phyloP scores from a whole-genome alignment of 805 yeast genomes.

The Schizosaccharomyces octosporus region DNA sequence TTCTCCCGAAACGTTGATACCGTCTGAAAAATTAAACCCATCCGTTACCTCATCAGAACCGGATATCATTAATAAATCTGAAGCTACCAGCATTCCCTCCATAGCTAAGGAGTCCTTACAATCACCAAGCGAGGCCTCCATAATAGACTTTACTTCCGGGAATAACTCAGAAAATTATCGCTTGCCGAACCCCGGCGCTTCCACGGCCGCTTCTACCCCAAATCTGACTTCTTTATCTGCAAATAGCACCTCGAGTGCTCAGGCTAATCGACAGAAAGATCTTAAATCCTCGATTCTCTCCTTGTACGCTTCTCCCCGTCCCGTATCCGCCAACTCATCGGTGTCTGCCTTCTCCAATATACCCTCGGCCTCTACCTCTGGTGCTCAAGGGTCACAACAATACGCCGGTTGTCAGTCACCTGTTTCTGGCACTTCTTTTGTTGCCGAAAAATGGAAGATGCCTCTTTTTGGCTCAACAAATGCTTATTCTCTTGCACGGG shows the following conservation, averaged over 20 bases:
- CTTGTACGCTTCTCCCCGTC: conserved; percentile 36
- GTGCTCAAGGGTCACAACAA: background rate
- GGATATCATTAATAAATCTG: background rate
- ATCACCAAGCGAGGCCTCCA: background rate
- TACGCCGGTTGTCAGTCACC: background rate
- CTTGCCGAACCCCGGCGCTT: conserved; percentile 9
- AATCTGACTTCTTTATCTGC: conserved; percentile 3
- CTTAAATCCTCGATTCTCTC: conserved; percentile 79
- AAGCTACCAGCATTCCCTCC: background rate
- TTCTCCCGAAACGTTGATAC: conserved; percentile 22
- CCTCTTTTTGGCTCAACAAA: background rate
- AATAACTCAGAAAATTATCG: conserved; percentile 1
- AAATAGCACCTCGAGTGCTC: conserved; percentile 6
- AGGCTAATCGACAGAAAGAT: conserved; percentile 36
- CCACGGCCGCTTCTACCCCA: conserved; percentile 4
- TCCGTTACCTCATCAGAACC: background rate
- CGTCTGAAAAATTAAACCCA: conserved; percentile 1
- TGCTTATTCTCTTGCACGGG: too few species aligned
- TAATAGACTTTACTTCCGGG: conserved; percentile 1
- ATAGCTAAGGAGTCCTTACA: background rate
- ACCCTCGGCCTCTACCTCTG: background rate
- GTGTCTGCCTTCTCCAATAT: background rate
- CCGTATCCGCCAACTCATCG: background rate
- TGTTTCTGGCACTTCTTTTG: background rate
- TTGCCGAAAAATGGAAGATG: background rate